phyloP scores from a whole-genome alignment of 2,329 filamentous ascomycete species.

The Phyllosticta citriasiana region DNA sequence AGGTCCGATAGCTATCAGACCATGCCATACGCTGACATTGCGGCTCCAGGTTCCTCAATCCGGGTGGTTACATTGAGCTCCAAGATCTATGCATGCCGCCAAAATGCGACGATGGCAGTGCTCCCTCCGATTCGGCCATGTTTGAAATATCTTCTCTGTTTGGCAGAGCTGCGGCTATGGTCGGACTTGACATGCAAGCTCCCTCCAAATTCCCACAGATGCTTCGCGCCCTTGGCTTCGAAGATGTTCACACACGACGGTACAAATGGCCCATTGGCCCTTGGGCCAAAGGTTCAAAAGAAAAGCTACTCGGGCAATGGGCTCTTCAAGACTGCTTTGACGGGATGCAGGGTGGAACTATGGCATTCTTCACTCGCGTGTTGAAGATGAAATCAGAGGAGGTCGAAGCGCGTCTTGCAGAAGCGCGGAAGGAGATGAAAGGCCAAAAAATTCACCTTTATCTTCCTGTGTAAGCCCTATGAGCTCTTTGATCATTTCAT shows the following conservation, averaged over 20 bases:
- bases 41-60: conserved; percentile 27
- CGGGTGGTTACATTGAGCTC: conserved; percentile 41
- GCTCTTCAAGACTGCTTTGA: not conserved
- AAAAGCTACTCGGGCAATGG: not conserved
- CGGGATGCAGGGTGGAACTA: not conserved
- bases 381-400: not conserved
- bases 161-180: conserved; percentile 17
- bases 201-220: conserved; percentile 28
- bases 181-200: conserved; percentile 30
- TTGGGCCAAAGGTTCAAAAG: conserved; percentile 12
- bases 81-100: conserved; percentile 26
- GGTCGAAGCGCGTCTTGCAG: not conserved
- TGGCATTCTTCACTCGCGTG: not conserved
- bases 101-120: conserved; percentile 15
- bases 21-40: not conserved
- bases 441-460: not conserved
- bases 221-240: conserved; percentile 16
- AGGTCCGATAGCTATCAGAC: not conserved
- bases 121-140: conserved; percentile 15
- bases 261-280: conserved; percentile 21
- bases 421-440: not conserved
- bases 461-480: not conserved
- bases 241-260: conserved; percentile 19
- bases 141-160: conserved; percentile 21
- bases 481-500: not conserved